Conservation (phyloP, 2,329 filamentous ascomycete species). For the Hortaea werneckii region DNA sequence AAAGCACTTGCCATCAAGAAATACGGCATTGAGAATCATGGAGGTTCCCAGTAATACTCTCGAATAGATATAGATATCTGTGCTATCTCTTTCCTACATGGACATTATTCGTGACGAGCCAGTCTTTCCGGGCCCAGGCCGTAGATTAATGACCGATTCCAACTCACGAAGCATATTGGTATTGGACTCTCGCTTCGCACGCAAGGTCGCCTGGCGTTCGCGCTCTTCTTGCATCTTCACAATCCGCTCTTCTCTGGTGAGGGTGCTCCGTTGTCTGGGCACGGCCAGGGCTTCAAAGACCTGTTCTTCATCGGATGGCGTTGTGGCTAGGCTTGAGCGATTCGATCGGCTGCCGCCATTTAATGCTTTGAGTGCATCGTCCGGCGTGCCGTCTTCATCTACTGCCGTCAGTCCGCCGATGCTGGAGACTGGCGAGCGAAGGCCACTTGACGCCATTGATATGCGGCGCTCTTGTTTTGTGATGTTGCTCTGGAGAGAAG, state of each 20-base stretch:
- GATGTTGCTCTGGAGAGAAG: slow-evolving; percentile 70
- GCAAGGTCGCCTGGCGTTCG: slow-evolving; percentile 57
- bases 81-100: neutral
- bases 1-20: too few species aligned
- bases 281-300: slow-evolving; percentile 86
- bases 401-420: slow-evolving; percentile 54
- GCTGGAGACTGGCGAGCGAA: slow-evolving; percentile 40
- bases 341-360: slow-evolving; percentile 53
- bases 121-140: slow-evolving; percentile 7
- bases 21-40: too few species aligned
- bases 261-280: slow-evolving; percentile 53
- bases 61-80: too few species aligned
- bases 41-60: too few species aligned
- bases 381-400: slow-evolving; percentile 46
- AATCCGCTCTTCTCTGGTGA: slow-evolving; percentile 81
- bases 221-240: slow-evolving; percentile 81
- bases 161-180: slow-evolving; percentile 87
- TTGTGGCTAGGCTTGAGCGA: slow-evolving; percentile 39
- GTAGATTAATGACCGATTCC: slow-evolving; percentile 64
- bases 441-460: slow-evolving; percentile 42
- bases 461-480: slow-evolving; percentile 61
- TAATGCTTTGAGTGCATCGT: slow-evolving; percentile 65
- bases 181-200: slow-evolving; percentile 69
- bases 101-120: slow-evolving; percentile 5
- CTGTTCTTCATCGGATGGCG: slow-evolving; percentile 47